Conservation (phyloP, 1,139 yeast genomes). For the Hanseniaspora sp. region DNA sequence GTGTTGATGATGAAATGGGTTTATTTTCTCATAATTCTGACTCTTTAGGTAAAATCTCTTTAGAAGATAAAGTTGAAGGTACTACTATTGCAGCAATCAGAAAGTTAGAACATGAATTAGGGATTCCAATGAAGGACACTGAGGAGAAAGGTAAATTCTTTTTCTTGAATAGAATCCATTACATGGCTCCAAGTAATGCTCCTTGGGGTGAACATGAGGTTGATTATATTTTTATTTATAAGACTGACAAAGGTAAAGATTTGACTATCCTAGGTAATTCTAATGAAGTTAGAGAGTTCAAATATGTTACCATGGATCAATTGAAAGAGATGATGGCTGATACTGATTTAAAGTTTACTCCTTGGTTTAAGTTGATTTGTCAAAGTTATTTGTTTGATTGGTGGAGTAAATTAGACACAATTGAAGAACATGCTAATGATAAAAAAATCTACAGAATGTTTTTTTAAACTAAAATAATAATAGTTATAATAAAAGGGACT, state of each 20-base stretch:
- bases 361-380: slow-evolving; percentile 96
- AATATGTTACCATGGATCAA: slow-evolving; percentile 59
- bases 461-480: slow-evolving; percentile 13
- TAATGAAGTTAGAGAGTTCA: slow-evolving; percentile 76
- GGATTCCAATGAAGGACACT: slow-evolving; percentile 58
- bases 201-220: slow-evolving; percentile 98
- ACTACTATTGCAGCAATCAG: slow-evolving; percentile 84
- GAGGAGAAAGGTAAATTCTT: slow-evolving; percentile 39
- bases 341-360: slow-evolving; percentile 59
- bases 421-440: slow-evolving; percentile 29
- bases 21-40: slow-evolving; percentile 21
- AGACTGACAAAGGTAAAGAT: slow-evolving; percentile 44
- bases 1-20: slow-evolving; percentile 73
- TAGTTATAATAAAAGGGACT: too few species aligned
- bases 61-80: slow-evolving; percentile 58
- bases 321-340: slow-evolving; percentile 69
- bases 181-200: slow-evolving; percentile 71
- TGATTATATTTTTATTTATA: slow-evolving; percentile 79
- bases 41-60: slow-evolving; percentile 26
- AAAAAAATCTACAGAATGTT: slow-evolving; percentile 28
- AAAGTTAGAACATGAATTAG: slow-evolving; percentile 84
- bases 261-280: slow-evolving; percentile 40
- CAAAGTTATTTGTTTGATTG: slow-evolving; percentile 81
- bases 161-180: slow-evolving; percentile 86
- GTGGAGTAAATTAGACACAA: slow-evolving; percentile 69